Conservation (phyloP, 768 basidiomycete species). For the Melanogaster broomeanus region DNA sequence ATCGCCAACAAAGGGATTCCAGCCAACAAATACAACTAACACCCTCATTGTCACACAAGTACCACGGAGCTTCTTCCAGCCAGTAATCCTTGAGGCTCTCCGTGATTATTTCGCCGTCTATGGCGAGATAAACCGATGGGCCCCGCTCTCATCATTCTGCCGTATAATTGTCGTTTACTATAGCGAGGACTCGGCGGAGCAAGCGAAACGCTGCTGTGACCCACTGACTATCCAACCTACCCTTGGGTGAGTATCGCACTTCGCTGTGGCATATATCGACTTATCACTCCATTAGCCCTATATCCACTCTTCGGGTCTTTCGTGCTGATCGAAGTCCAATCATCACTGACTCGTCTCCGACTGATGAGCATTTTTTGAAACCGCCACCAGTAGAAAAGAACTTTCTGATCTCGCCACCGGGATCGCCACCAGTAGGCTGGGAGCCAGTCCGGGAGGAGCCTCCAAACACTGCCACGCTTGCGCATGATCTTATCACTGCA, state of each 20-base stretch:
- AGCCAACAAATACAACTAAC: slow-evolving; percentile 78
- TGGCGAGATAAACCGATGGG: slow-evolving; percentile 89
- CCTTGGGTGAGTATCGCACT: slow-evolving; percentile 44
- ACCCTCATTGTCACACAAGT: slow-evolving; percentile 81
- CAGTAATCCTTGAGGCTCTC: slow-evolving; percentile 64
- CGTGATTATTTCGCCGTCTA: slow-evolving; percentile 71
- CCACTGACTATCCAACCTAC: slow-evolving; percentile 59
- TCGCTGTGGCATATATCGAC: background rate
- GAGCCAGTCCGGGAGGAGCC: slow-evolving; percentile 89
- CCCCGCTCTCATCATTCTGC: slow-evolving; percentile 77
- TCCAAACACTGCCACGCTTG: slow-evolving; percentile 80
- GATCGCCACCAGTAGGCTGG: slow-evolving; percentile 97
- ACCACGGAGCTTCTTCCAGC: slow-evolving; percentile 77
- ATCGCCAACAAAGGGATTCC: background rate
- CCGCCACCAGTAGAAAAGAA: slow-evolving; percentile 88
- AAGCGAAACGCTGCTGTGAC: slow-evolving; percentile 67
- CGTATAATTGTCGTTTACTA: slow-evolving; percentile 83
- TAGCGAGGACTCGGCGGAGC: slow-evolving; percentile 60
- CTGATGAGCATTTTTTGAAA: slow-evolving; percentile 43
- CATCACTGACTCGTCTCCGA: slow-evolving; percentile 35
- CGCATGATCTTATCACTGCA: slow-evolving; percentile 84
- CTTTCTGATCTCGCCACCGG: slow-evolving; percentile 97
- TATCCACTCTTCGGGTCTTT: slow-evolving; percentile 63
- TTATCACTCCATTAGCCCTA: slow-evolving; percentile 38
- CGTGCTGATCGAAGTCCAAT: slow-evolving; percentile 74